Base-by-base conservation (phyloP, 129 eudicot species). In the Ambrosia trifida region DNA sequence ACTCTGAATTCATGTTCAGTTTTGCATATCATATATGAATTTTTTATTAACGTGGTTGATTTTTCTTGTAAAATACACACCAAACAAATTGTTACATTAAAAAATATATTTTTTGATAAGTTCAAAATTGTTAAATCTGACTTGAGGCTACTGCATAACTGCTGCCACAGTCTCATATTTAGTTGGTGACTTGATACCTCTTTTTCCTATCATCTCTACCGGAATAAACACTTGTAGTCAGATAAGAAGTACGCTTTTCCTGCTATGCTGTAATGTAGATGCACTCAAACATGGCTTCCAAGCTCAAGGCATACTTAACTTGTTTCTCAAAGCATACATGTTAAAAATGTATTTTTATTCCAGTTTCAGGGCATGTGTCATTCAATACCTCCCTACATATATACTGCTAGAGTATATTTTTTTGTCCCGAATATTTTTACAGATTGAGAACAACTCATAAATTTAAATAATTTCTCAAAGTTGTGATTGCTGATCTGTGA, bases 401-500 rank as follows among this genome's bases (percentile, higher is more conserved):
- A 56, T 38, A 41, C 31, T 19, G 75, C 75, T 14, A 70, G 28
- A 53, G 18, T 1, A 4, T 32, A 24, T 24, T 28, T 43, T 46
- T 43, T n/a, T 10, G 45, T 35, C 16, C 10, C 9, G 4, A 18
- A 28, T 16, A 58, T 43, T 4, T 58, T 36, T 40, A 57, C 28
- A 36, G 31, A 13, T 41, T 38, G 51, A 8, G 9, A 56, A 56
- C 40, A 18, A 33, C 24, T 8, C 54, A 8, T 3, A 20, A 41
- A 5, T 54, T 59, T 20, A 28, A 17, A 19, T 51, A 36, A 16
- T 14, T 11, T 56, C 28, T 66, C 5, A 20, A 18, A 67, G 30
- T 57, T 67, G 19, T 72, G 57, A 36, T 63, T 36, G 28, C 53
- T 32, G 71, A 67, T 78, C 72, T 53, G 50, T 72, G 67, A 73